A percentile compares a stretch with the other conserved stretches of the same genome.
phyloP scores from a whole-genome alignment of 805 yeast genomes.

The Blastobotrys robertii region DNA sequence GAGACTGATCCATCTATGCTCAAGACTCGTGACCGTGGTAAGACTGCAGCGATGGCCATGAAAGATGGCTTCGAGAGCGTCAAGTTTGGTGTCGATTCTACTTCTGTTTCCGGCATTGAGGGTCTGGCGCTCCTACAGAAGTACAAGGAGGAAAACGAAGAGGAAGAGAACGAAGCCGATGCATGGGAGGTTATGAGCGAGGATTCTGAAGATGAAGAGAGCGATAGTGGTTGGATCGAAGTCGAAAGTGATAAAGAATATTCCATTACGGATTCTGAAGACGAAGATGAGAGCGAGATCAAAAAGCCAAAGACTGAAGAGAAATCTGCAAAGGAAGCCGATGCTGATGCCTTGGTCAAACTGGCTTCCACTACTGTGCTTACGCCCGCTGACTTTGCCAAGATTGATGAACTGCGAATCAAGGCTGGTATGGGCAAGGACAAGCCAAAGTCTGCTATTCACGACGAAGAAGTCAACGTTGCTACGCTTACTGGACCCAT shows the following conservation, averaged over 20 bases:
- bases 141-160: conserved; percentile 62
- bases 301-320: conserved; percentile 16
- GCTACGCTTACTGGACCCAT: conserved; percentile 62
- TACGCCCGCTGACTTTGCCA: conserved; percentile 97
- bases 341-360: conserved; percentile 34
- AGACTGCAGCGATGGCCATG: conserved; percentile 74
- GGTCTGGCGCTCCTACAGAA: conserved; percentile 84
- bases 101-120: conserved; percentile 62
- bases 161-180: conserved; percentile 51
- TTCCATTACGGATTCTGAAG: conserved; percentile 43
- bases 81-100: conserved; percentile 62
- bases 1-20: conserved; percentile 97
- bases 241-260: conserved; percentile 77
- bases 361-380: conserved; percentile 69
- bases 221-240: conserved; percentile 72
- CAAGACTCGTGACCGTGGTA: conserved; percentile 84
- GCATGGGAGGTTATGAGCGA: conserved; percentile 45
- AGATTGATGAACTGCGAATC: conserved; percentile 74
- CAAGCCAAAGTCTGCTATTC: conserved; percentile 13
- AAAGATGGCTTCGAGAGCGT: conserved; percentile 38
- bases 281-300: conserved; percentile 31
- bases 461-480: conserved; percentile 81
- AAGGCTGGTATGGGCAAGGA: conserved; percentile 80
- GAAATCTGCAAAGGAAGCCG: conserved; percentile 24
- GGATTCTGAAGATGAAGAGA: conserved; percentile 37